Percentiles rank a stretch among this genome's conserved stretches.
These are phyloP conservation scores for Tulasnella sp. DNA, from an alignment of 768 basidiomycete species.

Conservation along the genomic window DNA sequence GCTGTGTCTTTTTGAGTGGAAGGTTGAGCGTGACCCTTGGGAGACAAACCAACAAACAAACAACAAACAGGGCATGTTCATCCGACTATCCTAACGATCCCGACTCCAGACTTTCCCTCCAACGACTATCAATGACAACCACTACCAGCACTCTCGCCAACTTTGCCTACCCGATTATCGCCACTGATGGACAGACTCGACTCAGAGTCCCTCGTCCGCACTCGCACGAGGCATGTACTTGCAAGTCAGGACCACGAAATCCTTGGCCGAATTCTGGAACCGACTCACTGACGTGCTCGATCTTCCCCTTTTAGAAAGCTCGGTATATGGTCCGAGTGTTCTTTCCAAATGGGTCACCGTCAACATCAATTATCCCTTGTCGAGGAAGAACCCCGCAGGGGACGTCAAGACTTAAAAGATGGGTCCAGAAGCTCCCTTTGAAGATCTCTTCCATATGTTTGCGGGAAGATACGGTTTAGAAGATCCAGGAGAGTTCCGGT, in stretches of 20 bases:
- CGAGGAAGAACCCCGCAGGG: not conserved
- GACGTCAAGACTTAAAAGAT: not conserved
- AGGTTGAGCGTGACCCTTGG: no score
- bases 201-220: constrained; percentile 1
- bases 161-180: not conserved
- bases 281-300: not conserved
- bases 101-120: not conserved
- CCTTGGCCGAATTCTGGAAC: not conserved
- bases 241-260: not conserved
- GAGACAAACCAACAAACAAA: not conserved
- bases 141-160: not conserved
- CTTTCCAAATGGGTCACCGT: constrained; percentile 1
- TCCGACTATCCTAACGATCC: not conserved
- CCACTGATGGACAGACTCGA: constrained; percentile 1
- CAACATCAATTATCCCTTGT: not conserved
- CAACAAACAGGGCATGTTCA: constrained; percentile 2
- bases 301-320: not conserved
- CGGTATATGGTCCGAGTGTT: not conserved
- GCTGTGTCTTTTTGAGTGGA: no score
- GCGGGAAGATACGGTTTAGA: not conserved
- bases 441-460: not conserved
- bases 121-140: not conserved
- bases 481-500: not conserved
- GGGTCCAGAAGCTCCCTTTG: not conserved
- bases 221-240: constrained; percentile 6